phyloP scores from a whole-genome alignment of 805 yeast species.

The Saccharomycopsis javanensis region DNA sequence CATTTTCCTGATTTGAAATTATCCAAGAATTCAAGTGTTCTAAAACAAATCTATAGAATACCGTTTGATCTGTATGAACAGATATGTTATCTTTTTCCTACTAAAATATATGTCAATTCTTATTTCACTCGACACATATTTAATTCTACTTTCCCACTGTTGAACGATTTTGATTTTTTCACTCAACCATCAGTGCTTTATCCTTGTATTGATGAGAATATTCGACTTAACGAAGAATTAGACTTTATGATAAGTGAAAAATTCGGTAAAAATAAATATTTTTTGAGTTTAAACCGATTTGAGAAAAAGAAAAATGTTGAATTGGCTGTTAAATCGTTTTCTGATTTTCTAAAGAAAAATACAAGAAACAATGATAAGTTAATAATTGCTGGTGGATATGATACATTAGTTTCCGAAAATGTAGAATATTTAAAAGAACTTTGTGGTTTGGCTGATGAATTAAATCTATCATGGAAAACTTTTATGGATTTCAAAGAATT shows the following conservation, averaged over 20 bases:
- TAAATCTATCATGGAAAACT: conserved; percentile 39
- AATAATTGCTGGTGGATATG: conserved; percentile 88
- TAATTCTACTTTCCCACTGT: conserved; percentile 43
- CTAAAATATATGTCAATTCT: conserved; percentile 79
- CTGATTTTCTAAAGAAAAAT: conserved; percentile 30
- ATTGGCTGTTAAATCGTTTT: conserved; percentile 65
- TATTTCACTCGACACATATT: conserved; percentile 69
- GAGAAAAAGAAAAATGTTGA: conserved; percentile 78
- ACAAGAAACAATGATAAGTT: conserved; percentile 34
- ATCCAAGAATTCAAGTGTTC: conserved; percentile 38
- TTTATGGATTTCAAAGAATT: conserved; percentile 26
- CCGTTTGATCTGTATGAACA: conserved; percentile 86
- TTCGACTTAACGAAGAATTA: conserved; percentile 3
- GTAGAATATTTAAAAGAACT: conserved; percentile 59
- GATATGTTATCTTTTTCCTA: conserved; percentile 66
- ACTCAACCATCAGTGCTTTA: conserved; percentile 29
- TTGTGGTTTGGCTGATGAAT: conserved; percentile 35
- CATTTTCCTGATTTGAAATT: conserved; percentile 91
- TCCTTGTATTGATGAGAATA: conserved; percentile 54
- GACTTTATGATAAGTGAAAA: neutral
- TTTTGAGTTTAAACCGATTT: conserved; percentile 78
- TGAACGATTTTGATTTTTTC: neutral
- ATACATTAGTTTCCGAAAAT: conserved; percentile 64
- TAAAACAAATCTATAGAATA: conserved; percentile 58
- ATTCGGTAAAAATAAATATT: conserved; percentile 26